These are phyloP conservation scores for Claviceps citrina DNA, from an alignment of 2,329 filamentous ascomycete genomes.

Conservation along the genomic window DNA sequence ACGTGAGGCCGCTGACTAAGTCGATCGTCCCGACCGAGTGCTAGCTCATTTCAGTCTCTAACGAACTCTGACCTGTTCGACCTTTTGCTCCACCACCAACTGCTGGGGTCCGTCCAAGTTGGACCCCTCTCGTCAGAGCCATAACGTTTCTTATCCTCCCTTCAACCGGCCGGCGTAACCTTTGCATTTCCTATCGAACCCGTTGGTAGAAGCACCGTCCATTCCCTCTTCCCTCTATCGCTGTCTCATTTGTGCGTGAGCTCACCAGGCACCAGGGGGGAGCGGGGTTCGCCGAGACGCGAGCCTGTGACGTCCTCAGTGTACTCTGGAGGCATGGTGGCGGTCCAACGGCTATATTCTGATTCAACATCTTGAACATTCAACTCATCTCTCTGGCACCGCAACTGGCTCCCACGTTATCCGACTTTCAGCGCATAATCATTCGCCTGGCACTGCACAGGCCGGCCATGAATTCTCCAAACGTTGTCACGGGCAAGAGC, in stretches of 20 bases:
- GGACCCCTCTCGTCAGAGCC: conserved; percentile 7
- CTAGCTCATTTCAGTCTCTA: too few species aligned
- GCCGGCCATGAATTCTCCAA: conserved; percentile 20
- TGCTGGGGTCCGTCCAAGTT: conserved; percentile 7
- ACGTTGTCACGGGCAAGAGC: conserved; percentile 32
- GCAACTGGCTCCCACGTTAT: too few species aligned
- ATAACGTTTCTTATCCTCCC: neutral
- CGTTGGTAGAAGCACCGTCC: neutral
- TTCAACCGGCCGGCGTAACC: neutral
- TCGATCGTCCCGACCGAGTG: too few species aligned
- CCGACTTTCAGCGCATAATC: too few species aligned
- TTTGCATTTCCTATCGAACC: neutral
- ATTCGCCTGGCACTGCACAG: neutral
- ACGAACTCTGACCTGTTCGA: neutral
- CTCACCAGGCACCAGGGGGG: too few species aligned
- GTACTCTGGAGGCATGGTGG: conserved; percentile 2
- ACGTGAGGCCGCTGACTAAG: too few species aligned
- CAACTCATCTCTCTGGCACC: neutral
- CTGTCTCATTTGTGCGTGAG: neutral
- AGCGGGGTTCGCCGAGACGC: neutral
- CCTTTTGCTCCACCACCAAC: conserved; percentile 7
- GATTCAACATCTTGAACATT: neutral
- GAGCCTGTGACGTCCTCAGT: neutral
- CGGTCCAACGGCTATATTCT: neutral
- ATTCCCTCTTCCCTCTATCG: neutral